Conservation (phyloP, 768 basidiomycete genomes). For the Stropharia rugosoannulata region DNA sequence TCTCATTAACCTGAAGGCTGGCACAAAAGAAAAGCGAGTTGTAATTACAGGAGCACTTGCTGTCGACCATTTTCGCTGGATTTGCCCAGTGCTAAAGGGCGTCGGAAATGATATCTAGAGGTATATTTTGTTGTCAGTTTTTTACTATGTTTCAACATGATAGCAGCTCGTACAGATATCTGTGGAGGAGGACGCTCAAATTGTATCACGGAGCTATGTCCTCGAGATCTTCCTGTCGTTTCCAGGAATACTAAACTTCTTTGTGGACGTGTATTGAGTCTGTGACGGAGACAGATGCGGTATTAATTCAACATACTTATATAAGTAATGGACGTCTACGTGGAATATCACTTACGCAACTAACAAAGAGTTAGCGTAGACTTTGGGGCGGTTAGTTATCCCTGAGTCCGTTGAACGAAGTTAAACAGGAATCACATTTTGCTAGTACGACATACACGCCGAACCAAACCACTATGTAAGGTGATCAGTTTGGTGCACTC, state of each 20-base stretch:
- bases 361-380: conserved; percentile 17
- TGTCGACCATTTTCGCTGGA: too few species aligned
- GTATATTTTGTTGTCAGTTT: too few species aligned
- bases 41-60: too few species aligned
- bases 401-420: background rate
- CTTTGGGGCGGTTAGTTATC: background rate
- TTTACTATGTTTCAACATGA: background rate
- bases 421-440: conserved; percentile 8
- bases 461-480: conserved; percentile 14
- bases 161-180: background rate
- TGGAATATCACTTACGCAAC: conserved; percentile 4
- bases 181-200: background rate
- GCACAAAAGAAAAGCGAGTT: too few species aligned
- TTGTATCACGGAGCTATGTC: background rate
- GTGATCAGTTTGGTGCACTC: background rate
- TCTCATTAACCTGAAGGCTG: too few species aligned
- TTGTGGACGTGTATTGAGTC: conserved; percentile 21
- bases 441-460: conserved; percentile 15
- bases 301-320: too few species aligned
- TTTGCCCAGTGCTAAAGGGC: background rate
- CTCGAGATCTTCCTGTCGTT: background rate
- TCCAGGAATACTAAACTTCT: conserved; percentile 11
- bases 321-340: background rate
- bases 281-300: background rate
- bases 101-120: background rate